Evolutionary conservation across 2,329 filamentous ascomycete species (phyloP).

Genomic region (Aschersonia sp.): DNA sequence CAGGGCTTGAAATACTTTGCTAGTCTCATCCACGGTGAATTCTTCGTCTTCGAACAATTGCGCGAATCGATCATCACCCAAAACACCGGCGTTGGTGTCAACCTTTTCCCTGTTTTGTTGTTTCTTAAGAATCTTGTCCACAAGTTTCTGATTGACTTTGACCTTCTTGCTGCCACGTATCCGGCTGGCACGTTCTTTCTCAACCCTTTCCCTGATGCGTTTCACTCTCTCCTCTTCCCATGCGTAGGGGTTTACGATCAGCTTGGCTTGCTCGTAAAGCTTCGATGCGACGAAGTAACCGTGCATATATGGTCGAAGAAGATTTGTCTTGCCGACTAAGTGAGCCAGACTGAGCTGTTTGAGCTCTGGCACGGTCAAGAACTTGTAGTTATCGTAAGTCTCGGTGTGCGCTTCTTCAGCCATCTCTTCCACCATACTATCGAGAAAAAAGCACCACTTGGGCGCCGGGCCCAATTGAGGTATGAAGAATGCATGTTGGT

Average conservation of each 20-base stretch:
- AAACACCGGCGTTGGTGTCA: slow-evolving; percentile 48
- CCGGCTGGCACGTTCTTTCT: slow-evolving; percentile 88
- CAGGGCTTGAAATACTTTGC: slow-evolving; percentile 71
- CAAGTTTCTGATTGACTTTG: slow-evolving; percentile 82
- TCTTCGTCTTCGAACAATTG: slow-evolving; percentile 86
- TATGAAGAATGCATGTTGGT: slow-evolving; percentile 91
- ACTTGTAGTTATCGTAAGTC: slow-evolving; percentile 98
- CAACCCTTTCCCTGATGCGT: slow-evolving; percentile 85
- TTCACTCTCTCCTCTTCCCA: slow-evolving; percentile 88
- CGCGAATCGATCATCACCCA: slow-evolving; percentile 77
- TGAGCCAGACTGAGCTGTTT: slow-evolving; percentile 77
- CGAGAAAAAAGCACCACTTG: slow-evolving; percentile 90
- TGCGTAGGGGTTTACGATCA: slow-evolving; percentile 88
- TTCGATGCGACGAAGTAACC: slow-evolving; percentile 95
- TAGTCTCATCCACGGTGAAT: slow-evolving; percentile 82
- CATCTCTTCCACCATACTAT: slow-evolving; percentile 98
- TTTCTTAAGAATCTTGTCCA: slow-evolving; percentile 57
- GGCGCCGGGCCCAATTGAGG: slow-evolving; percentile 87
- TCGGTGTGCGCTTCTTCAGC: slow-evolving; percentile 66
- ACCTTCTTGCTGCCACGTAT: slow-evolving; percentile 94
- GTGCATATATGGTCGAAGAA: slow-evolving; percentile 95
- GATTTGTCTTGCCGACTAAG: slow-evolving; percentile 76
- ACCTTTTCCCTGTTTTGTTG: slow-evolving; percentile 45
- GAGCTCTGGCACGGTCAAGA: slow-evolving; percentile 79
- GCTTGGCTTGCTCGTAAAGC: slow-evolving; percentile 83